Evolutionary conservation across 371 early-diverging fungal genomes (phyloP).

Genomic region (Smittium culicis): DNA sequence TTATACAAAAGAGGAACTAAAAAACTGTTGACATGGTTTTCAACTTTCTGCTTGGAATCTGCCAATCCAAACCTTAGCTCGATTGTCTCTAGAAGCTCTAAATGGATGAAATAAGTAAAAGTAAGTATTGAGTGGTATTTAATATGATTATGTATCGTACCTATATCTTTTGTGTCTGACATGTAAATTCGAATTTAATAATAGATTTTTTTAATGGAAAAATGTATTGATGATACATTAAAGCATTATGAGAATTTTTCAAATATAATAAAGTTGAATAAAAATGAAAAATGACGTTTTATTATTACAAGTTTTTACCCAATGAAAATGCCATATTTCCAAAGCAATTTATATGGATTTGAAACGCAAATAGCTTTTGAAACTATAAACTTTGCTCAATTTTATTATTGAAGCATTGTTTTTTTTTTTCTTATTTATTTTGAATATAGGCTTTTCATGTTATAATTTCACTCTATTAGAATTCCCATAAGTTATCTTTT

Average conservation of each 20-base stretch:
- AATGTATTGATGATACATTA: neutral
- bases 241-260: neutral
- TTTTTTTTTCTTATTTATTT: too few relatives aligned
- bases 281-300: neutral
- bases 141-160: neutral
- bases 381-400: too few relatives aligned
- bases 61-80: neutral
- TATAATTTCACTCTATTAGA: too few relatives aligned
- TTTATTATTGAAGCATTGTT: too few relatives aligned
- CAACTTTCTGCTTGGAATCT: neutral
- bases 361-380: neutral
- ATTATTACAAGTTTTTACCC: neutral
- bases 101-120: neutral
- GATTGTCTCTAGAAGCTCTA: conserved; percentile 8
- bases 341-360: neutral
- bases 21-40: neutral
- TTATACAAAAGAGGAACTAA: conserved; percentile 9
- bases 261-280: neutral
- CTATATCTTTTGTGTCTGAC: neutral
- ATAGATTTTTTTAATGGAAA: too few relatives aligned
- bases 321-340: neutral
- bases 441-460: too few relatives aligned
- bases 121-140: neutral
- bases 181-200: too few relatives aligned
- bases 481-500: too few relatives aligned